Base-by-base conservation (phyloP, 805 yeast species). In the Zygoascus flipseniorum region DNA sequence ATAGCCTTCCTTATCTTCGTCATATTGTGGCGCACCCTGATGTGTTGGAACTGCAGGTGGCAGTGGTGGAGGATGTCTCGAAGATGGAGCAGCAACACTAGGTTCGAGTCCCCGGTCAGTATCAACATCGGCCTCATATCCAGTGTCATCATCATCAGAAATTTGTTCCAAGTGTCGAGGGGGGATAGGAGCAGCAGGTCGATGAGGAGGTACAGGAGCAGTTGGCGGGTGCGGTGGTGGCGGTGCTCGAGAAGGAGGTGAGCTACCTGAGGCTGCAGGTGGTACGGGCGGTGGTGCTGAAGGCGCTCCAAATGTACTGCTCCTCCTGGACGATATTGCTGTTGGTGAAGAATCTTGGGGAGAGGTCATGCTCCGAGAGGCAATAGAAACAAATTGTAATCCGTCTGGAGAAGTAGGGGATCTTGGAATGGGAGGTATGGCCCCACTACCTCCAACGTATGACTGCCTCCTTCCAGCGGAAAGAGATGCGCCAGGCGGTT, bases 51-150 rank as follows among this genome's bases (percentile, higher is more conserved):
- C 56, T 6, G 60, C 52, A 32, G 59, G 60, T 26, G 62, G 57
- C 11, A 53, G 47, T 16, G 59, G 56, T 16, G 60, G 49, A 31
- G 49, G 49, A 13, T 5, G 49, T n/a, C 39, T 37, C 4, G 42
- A 32, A 2, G 26, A 8, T 9, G 39, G 19, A 2, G 56, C 31
- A 31, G 51, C 18, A 45, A 41, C 41, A 47, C 31, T 26, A 61
- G 62, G 37, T 63, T 16, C 41, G 4, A 16, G 19, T 16, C 41
- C 59, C 44, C 58, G 51, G 50, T 65, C 72, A 0, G 73, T 69
- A 53, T 77, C 82, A 48, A 79, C 86, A 62, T 85, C 89, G 0
- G 88, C 88, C 53, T 85, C 88, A 61, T 83, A 83, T 0, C 89
- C 89, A 1, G 87, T 78, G 9, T 71, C 72, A 53, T 71, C 71